phyloP scores from a whole-genome alignment of 371 early-diverging fungal genomes.

The Actinomortierella ambigua region DNA sequence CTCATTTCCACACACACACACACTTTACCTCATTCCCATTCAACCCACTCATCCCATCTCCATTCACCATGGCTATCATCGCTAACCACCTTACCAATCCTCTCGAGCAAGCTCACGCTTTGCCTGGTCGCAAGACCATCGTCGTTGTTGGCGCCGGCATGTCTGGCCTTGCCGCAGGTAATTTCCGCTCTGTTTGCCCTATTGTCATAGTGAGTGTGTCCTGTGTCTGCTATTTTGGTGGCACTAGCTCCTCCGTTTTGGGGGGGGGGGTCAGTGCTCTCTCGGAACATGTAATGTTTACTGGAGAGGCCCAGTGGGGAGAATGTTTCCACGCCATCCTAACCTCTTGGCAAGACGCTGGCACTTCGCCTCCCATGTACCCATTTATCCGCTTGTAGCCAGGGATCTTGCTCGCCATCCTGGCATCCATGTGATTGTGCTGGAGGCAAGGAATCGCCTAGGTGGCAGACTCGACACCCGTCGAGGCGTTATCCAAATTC shows the following conservation, averaged over 20 bases:
- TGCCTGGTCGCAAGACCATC: slow-evolving; percentile 10
- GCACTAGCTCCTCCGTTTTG: neutral
- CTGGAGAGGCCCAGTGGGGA: neutral
- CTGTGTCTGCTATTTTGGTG: neutral
- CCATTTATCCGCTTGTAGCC: slow-evolving; percentile 18
- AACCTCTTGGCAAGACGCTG: neutral
- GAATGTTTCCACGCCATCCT: neutral
- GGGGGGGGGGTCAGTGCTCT: slow-evolving; percentile 1
- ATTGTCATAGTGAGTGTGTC: neutral
- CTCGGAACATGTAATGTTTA: neutral
- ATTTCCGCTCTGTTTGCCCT: neutral
- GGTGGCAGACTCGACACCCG: slow-evolving; percentile 39
- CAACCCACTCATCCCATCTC: neutral
- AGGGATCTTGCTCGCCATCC: slow-evolving; percentile 21
- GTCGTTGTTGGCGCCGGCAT: slow-evolving; percentile 40
- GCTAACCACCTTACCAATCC: slow-evolving; percentile 15
- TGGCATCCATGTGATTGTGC: slow-evolving; percentile 21
- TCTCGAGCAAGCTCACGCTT: too few relatives aligned
- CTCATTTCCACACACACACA: too few relatives aligned
- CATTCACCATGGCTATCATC: slow-evolving; percentile 13
- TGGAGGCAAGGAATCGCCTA: slow-evolving; percentile 34
- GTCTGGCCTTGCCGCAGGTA: slow-evolving; percentile 39
- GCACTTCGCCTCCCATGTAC: neutral
- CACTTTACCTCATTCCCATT: neutral
- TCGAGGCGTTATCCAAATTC: slow-evolving; percentile 16